These are phyloP conservation scores for Suillus spraguei DNA, from an alignment of 768 basidiomycete genomes.

Conservation along the genomic window DNA sequence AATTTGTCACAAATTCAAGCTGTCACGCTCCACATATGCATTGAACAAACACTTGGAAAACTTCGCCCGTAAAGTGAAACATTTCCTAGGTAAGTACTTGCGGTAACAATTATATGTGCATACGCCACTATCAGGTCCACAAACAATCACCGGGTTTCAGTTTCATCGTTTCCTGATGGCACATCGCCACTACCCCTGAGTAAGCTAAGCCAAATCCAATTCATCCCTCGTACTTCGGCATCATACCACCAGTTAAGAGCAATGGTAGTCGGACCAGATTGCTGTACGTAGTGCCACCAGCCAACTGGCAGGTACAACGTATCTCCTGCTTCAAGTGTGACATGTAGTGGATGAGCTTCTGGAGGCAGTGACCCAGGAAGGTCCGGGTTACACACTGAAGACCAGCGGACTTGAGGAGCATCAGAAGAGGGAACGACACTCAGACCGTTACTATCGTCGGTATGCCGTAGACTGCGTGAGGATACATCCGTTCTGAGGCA, in stretches of 20 bases:
- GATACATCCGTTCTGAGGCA: conserved; percentile 56
- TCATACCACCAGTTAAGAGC: conserved; percentile 94
- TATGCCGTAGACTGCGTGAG: conserved; percentile 67
- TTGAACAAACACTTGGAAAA: not conserved
- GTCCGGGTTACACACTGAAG: conserved; percentile 67
- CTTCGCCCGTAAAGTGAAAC: not conserved
- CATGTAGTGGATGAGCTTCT: conserved; percentile 63
- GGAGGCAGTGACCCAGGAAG: conserved; percentile 46
- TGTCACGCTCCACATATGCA: conserved; percentile 7
- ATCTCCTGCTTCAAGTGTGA: conserved; percentile 72
- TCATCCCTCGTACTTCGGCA: conserved; percentile 68
- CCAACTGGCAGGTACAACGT: conserved; percentile 88
- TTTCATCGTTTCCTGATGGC: conserved; percentile 39
- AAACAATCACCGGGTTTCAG: conserved; percentile 8
- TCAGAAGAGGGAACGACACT: conserved; percentile 35
- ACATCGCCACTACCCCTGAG: conserved; percentile 48
- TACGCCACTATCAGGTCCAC: not conserved
- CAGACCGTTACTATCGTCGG: conserved; percentile 24
- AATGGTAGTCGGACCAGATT: conserved; percentile 61
- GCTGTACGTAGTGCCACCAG: conserved; percentile 93
- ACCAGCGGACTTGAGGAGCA: conserved; percentile 72
- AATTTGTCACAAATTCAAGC: not conserved
- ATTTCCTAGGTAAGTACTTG: not conserved
- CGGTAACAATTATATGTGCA: not conserved
- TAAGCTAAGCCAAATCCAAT: conserved; percentile 70